Conservation (phyloP, 768 basidiomycete species). For the Calvatia gigantea region DNA sequence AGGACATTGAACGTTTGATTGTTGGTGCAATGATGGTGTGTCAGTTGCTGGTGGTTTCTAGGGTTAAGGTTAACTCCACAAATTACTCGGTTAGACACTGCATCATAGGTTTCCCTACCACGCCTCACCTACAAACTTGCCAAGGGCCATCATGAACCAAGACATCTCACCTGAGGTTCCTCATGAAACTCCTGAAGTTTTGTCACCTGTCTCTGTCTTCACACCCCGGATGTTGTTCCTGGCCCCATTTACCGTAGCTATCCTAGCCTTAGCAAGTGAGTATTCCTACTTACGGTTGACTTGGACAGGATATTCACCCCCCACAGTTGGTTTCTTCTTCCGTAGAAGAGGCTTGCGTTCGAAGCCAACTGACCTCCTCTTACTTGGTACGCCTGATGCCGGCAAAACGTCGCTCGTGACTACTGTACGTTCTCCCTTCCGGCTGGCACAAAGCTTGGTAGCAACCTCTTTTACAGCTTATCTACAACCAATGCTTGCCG, state of each 20-base stretch:
- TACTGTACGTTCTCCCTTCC: constrained; percentile 41
- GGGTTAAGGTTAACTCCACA: too few species aligned
- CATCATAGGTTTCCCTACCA: too few species aligned
- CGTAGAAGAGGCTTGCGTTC: constrained; percentile 40
- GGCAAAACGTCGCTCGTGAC: constrained; percentile 82
- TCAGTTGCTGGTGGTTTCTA: too few species aligned
- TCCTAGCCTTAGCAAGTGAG: constrained; percentile 42
- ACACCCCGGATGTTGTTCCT: constrained; percentile 35
- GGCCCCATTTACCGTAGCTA: constrained; percentile 40
- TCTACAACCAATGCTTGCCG: constrained; percentile 57
- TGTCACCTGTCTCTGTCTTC: constrained; percentile 30
- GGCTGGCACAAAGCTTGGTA: background rate
- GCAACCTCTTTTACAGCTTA: constrained; percentile 43
- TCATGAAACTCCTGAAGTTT: constrained; percentile 31
- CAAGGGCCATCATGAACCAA: constrained; percentile 12
- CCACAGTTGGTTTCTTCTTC: constrained; percentile 41
- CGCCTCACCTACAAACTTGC: too few species aligned
- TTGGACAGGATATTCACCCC: background rate
- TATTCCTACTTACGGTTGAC: constrained; percentile 13
- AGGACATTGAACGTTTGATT: too few species aligned
- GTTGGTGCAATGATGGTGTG: too few species aligned
- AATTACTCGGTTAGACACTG: too few species aligned
- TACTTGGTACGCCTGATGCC: constrained; percentile 73
- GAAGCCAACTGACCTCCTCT: constrained; percentile 58
- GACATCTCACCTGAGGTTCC: constrained; percentile 18